Evolutionary conservation across 1,284 basidiomycete genomes (phyloP), one percentile per base, ranked within the genome.

Genomic region (Sporisorium exsertum): DNA sequence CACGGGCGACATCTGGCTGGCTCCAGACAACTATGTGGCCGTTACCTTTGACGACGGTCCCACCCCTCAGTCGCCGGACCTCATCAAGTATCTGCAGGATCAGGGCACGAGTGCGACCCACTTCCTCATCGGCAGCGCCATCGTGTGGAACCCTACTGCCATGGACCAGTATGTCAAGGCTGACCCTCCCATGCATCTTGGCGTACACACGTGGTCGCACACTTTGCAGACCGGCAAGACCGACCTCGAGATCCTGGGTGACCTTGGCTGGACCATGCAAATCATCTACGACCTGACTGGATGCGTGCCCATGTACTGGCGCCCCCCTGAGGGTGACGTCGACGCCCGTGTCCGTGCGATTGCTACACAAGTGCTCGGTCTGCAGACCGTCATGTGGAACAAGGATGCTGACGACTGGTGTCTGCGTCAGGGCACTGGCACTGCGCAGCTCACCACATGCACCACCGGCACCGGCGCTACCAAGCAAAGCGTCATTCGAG

Each of bases 221-320:
- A 71, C 60, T 5, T 37, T 92, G 91, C 87, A 93, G 91, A 93
- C 93, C 9, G 91, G 92, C 2, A 87, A 92, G 68, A 88, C 87
- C 59, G 93, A 94, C 85, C 82, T 88, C 59, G 88, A 91, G 66
- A 85, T 94, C 56, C 76, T 95, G 45, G 93, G 89, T 29, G 91
- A 94, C 88, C 87, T 95, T 68, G 94, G 92, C 10, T 95, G 91
- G 91, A 91, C 92, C 1, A 90, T 92, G 88, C 88, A 92, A 86
- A 87, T 94, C 77, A 92, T 95, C 74, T 90, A 91, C 81, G 91
- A 94, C 82, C 91, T 91, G 3, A 93, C 92, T 8, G 92, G 91
- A 61, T 52, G 51, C 51, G 71, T 70, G 18, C 81, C 81, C 61
- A 77, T 72, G 63, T 79, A 76, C 76, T 80, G 66, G 78, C 75